Conservation (phyloP, 2,329 filamentous ascomycete genomes). For the Fusarium bulbicola region DNA sequence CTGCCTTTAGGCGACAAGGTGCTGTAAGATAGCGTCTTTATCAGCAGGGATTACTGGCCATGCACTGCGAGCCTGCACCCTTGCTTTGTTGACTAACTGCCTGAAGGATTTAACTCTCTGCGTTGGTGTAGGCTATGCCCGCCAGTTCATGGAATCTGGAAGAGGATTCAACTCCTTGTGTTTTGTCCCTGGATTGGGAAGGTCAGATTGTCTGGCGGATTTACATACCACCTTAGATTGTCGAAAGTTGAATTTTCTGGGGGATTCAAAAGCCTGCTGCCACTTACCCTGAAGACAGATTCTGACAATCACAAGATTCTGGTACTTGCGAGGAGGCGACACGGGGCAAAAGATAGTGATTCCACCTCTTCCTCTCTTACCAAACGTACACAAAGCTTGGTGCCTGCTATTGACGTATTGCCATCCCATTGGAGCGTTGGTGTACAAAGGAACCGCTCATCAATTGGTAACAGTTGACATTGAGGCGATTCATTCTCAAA, state of each 20-base stretch:
- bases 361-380: background rate
- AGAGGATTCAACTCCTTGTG: background rate
- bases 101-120: background rate
- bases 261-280: no score
- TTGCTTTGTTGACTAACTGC: background rate
- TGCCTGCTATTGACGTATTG: background rate
- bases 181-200: background rate
- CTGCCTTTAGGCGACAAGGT: no score
- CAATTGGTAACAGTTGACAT: no score
- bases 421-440: background rate
- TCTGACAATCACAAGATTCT: no score
- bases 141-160: background rate
- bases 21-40: no score
- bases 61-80: background rate
- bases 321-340: no score
- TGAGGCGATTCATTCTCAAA: no score
- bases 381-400: rapidly evolving
- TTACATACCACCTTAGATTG: background rate
- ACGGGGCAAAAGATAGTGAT: background rate
- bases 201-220: background rate
- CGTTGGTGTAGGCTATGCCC: background rate
- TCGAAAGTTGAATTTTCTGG: background rate
- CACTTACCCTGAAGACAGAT: background rate
- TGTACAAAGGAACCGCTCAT: background rate
- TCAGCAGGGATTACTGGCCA: background rate